Percentiles rank a stretch among this genome's conserved stretches.
phyloP scores from a whole-genome alignment of 2,329 filamentous ascomycete species.

The Colletotrichum orchidophilum region DNA sequence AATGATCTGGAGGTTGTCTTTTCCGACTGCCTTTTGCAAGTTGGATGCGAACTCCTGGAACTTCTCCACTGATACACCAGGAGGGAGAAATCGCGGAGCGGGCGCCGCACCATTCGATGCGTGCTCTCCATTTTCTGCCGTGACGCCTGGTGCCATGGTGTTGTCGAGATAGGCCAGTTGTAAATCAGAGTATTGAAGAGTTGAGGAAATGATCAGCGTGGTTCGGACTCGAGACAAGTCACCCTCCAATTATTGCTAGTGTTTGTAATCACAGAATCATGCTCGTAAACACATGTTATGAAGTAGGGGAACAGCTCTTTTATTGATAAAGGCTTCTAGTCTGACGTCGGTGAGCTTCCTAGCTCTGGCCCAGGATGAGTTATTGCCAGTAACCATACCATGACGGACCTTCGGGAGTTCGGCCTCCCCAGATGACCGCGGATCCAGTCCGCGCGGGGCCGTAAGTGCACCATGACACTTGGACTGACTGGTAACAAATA shows the following conservation, averaged over 20 bases:
- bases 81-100: conserved; percentile 10
- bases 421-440: neutral
- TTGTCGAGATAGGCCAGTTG: neutral
- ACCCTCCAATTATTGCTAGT: too few species aligned
- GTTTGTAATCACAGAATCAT: too few species aligned
- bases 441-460: neutral
- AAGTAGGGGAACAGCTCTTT: conserved; percentile 7
- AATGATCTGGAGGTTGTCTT: conserved; percentile 24
- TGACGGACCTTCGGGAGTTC: neutral
- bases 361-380: neutral
- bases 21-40: conserved; percentile 10
- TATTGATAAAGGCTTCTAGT: neutral
- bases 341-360: neutral
- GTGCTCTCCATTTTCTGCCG: neutral
- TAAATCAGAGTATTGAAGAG: too few species aligned
- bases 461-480: neutral
- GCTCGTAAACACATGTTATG: neutral
- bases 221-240: too few species aligned
- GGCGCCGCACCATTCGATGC: neutral
- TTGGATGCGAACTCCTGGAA: conserved; percentile 16
- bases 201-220: neutral
- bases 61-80: conserved; percentile 1
- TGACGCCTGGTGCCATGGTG: conserved; percentile 22
- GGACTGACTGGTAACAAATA: neutral
- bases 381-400: neutral